A percentile compares a stretch with the other conserved stretches of the same genome.
Evolutionary conservation across 1,284 basidiomycete genomes (phyloP).

Genomic region (Moesziomyces aphidis): DNA sequence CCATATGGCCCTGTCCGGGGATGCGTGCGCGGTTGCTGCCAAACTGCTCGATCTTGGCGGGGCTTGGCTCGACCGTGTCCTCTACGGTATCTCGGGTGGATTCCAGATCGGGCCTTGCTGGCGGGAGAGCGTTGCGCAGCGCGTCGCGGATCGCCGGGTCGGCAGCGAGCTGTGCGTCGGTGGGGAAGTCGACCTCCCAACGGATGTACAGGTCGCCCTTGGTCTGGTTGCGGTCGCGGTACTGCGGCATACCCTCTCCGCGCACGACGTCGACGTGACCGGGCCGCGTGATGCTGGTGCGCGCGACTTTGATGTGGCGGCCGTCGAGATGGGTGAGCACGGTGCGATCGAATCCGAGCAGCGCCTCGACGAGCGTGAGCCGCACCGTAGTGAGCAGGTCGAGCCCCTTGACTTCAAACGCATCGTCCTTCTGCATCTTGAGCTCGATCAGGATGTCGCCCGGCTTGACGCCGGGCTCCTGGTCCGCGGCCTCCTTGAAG

Average conservation of each 20-base stretch:
- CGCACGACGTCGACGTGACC: conserved; percentile 57
- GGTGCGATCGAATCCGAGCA: conserved; percentile 61
- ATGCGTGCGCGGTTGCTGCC: conserved; percentile 46
- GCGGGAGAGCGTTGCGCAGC: conserved; percentile 43
- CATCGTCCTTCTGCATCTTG: conserved; percentile 76
- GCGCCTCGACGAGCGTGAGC: conserved; percentile 55
- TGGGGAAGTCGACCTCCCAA: conserved; percentile 64
- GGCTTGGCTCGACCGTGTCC: conserved; percentile 36
- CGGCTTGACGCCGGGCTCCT: conserved; percentile 53
- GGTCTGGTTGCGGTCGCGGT: conserved; percentile 41
- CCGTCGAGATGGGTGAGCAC: conserved; percentile 65
- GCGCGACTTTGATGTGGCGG: conserved; percentile 52
- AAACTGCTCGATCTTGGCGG: conserved; percentile 43
- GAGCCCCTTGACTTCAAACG: conserved; percentile 83
- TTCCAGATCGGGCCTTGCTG: conserved; percentile 46
- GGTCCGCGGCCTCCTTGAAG: conserved; percentile 86
- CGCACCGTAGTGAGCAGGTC: conserved; percentile 79
- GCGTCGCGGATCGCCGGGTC: conserved; percentile 31
- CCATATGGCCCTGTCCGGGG: conserved; percentile 35
- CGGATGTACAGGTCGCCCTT: conserved; percentile 59
- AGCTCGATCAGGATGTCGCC: conserved; percentile 81
- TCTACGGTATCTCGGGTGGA: conserved; percentile 29
- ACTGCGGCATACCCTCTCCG: conserved; percentile 64
- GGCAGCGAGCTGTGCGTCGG: conserved; percentile 44
- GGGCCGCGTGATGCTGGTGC: conserved; percentile 52